Evolutionary conservation across 345 rosid species (phyloP).

Genomic region (Cardamine occulta): DNA sequence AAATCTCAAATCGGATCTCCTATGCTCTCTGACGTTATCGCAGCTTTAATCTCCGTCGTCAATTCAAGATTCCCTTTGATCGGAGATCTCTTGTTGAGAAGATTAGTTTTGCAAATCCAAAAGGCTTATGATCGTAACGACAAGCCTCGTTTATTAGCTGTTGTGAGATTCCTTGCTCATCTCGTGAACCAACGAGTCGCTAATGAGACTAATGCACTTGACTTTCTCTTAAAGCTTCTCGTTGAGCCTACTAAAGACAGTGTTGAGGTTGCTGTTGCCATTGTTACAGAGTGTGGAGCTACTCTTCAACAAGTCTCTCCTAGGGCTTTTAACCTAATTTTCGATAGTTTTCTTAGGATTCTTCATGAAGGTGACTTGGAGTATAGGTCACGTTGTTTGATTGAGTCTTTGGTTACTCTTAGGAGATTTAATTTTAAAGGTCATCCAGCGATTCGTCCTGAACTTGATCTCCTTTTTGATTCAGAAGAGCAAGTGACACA

Average conservation of each 20-base stretch:
- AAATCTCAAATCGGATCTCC: slow-evolving; percentile 81
- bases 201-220: slow-evolving; percentile 61
- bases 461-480: slow-evolving; percentile 62
- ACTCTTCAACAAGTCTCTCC: slow-evolving; percentile 72
- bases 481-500: slow-evolving; percentile 62
- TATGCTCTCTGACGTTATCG: slow-evolving; percentile 59
- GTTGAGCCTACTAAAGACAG: slow-evolving; percentile 71
- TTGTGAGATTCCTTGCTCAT: slow-evolving; percentile 68
- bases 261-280: slow-evolving; percentile 79
- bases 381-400: slow-evolving; percentile 67
- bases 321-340: slow-evolving; percentile 47
- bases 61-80: slow-evolving; percentile 69
- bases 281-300: slow-evolving; percentile 79
- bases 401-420: slow-evolving; percentile 63
- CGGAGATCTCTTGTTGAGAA: slow-evolving; percentile 60
- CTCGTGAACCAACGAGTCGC: slow-evolving; percentile 76
- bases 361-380: slow-evolving; percentile 77
- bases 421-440: slow-evolving; percentile 57
- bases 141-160: slow-evolving; percentile 68
- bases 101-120: slow-evolving; percentile 65
- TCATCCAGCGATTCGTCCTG: slow-evolving; percentile 68
- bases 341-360: slow-evolving; percentile 66
- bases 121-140: slow-evolving; percentile 68
- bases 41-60: slow-evolving; percentile 65
- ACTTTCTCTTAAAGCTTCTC: slow-evolving; percentile 63